phyloP scores from a whole-genome alignment of 257 asterid species.

The Solanum pinnatisectum region DNA sequence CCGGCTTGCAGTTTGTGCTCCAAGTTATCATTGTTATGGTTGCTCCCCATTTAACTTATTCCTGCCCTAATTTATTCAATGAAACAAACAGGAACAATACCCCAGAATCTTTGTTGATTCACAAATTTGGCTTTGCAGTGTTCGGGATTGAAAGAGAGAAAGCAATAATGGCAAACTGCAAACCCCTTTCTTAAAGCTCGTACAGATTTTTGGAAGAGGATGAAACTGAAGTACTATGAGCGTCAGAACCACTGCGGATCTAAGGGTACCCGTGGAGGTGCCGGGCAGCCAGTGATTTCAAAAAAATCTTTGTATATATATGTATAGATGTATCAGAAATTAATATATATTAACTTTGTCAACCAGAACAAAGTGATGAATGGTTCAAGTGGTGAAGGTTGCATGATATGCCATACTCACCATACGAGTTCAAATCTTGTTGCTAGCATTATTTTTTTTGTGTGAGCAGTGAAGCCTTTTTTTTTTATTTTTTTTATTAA shows the following conservation, averaged over 20 bases:
- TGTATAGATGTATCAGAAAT: no score
- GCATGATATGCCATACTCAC: no score
- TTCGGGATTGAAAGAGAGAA: neutral
- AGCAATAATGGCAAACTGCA: neutral
- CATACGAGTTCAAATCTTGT: no score
- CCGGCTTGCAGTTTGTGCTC: slow-evolving; percentile 67
- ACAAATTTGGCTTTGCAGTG: neutral
- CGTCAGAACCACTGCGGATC: neutral
- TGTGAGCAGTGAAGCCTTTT: no score
- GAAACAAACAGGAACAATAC: neutral
- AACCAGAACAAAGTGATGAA: no score
- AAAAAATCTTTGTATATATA: no score
- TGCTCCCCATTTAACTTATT: slow-evolving; percentile 15
- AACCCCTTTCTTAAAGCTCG: neutral
- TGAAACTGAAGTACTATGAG: neutral
- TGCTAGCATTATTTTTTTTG: no score
- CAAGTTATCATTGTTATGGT: slow-evolving; percentile 23
- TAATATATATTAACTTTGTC: no score
- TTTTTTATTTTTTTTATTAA: no score
- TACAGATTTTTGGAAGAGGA: neutral
- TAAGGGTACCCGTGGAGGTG: no score
- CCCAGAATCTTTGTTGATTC: neutral
- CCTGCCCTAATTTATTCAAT: neutral
- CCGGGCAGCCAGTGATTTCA: no score
- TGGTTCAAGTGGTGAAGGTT: no score